phyloP scores from a whole-genome alignment of 2,329 filamentous ascomycete species.

The Talaromyces sp. region DNA sequence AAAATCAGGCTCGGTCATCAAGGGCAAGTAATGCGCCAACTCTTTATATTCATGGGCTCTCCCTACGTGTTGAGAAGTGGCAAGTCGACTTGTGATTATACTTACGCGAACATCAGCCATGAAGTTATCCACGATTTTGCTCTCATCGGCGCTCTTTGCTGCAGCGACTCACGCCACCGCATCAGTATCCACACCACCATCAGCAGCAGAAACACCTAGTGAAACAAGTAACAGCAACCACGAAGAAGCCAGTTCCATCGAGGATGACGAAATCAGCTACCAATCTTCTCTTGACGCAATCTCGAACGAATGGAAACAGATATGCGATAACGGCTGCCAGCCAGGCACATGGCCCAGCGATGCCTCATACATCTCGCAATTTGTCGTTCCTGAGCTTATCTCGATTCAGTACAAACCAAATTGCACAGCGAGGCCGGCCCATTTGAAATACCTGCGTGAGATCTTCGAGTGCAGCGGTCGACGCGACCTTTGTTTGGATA shows the following conservation, averaged over 20 bases:
- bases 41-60: background rate
- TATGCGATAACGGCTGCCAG: slow-evolving; percentile 6
- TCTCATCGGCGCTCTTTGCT: background rate
- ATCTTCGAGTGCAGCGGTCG: slow-evolving; percentile 4
- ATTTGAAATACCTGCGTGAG: slow-evolving; percentile 3
- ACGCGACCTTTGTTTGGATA: slow-evolving; percentile 4
- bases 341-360: slow-evolving; percentile 8
- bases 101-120: background rate
- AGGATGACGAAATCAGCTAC: background rate
- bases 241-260: background rate
- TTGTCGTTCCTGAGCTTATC: slow-evolving; percentile 5
- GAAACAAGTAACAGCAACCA: background rate
- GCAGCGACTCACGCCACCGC: background rate
- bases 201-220: background rate
- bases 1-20: background rate
- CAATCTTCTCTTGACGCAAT: slow-evolving; percentile 8
- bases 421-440: slow-evolving; percentile 1
- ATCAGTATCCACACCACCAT: background rate
- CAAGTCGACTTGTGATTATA: background rate
- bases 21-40: background rate
- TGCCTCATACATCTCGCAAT: slow-evolving; percentile 2
- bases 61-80: background rate
- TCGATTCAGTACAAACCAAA: slow-evolving; percentile 7
- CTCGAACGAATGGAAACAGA: slow-evolving; percentile 6
- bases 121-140: background rate